These are phyloP conservation scores for Fusarium robinianum DNA, from an alignment of 2,329 filamentous ascomycete genomes.

Conservation along the genomic window DNA sequence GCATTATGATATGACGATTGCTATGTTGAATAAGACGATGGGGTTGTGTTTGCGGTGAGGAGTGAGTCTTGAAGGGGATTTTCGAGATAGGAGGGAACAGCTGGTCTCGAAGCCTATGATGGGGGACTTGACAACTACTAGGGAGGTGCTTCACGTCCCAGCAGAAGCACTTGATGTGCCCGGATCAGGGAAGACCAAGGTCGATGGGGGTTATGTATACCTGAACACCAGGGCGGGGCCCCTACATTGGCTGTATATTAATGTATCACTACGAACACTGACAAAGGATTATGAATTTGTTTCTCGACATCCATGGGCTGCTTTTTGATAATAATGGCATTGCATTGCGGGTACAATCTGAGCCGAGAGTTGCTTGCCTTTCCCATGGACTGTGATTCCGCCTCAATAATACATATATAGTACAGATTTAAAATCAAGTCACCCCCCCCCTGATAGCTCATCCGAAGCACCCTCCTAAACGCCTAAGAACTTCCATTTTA, in stretches of 20 bases:
- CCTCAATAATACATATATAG: constrained; percentile 21
- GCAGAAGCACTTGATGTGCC: too few relatives aligned
- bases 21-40: constrained; percentile 76
- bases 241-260: too few relatives aligned
- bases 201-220: too few relatives aligned
- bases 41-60: constrained; percentile 60
- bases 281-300: not conserved
- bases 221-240: too few relatives aligned
- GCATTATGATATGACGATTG: constrained; percentile 71
- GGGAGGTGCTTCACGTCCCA: too few relatives aligned
- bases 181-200: constrained; percentile 17
- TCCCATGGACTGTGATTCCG: constrained; percentile 1
- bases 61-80: not conserved
- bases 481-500: constrained; percentile 27
- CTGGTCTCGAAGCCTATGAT: too few relatives aligned
- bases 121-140: too few relatives aligned
- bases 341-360: constrained; percentile 27
- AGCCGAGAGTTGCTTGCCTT: constrained; percentile 9
- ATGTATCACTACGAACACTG: too few relatives aligned
- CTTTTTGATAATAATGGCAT: too few relatives aligned
- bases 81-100: not conserved
- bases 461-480: constrained; percentile 25
- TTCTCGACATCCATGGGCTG: too few relatives aligned
- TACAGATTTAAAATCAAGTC: constrained; percentile 21
- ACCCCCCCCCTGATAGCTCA: constrained; percentile 14